A percentile compares a stretch with the other conserved stretches of the same genome.
Conservation (phyloP, 1,284 basidiomycete genomes). For the Inonotus hispidus region DNA sequence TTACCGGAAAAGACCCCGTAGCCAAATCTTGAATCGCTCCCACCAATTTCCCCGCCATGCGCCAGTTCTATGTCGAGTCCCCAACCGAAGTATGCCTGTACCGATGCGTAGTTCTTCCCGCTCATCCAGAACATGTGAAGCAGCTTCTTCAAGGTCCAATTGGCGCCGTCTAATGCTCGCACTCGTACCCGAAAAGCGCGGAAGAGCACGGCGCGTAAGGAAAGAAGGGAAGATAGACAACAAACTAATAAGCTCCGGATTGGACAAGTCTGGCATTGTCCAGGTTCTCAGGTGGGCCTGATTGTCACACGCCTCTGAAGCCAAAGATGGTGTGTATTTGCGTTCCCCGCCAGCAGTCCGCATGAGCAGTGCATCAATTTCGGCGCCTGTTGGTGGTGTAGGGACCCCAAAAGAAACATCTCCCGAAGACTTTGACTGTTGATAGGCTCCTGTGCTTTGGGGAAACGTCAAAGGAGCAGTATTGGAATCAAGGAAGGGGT, state of each 20-base stretch:
- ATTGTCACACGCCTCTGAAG: slow-evolving; percentile 11
- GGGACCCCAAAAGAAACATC: background rate
- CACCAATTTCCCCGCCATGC: slow-evolving; percentile 72
- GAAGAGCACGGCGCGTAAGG: slow-evolving; percentile 53
- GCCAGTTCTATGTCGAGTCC: slow-evolving; percentile 46
- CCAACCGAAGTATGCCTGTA: slow-evolving; percentile 68
- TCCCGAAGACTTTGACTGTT: background rate
- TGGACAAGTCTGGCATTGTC: slow-evolving; percentile 63
- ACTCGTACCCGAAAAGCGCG: slow-evolving; percentile 48
- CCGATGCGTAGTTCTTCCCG: slow-evolving; percentile 56
- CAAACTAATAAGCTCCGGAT: slow-evolving; percentile 58
- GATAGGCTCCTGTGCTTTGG: slow-evolving; percentile 30
- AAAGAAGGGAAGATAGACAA: slow-evolving; percentile 66
- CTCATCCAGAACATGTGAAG: slow-evolving; percentile 47
- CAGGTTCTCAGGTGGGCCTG: slow-evolving; percentile 39
- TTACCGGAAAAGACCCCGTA: slow-evolving; percentile 58
- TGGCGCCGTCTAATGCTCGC: slow-evolving; percentile 28
- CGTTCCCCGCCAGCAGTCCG: slow-evolving; percentile 13
- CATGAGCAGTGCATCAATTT: slow-evolving; percentile 10
- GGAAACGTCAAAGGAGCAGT: slow-evolving; percentile 53
- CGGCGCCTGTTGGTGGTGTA: slow-evolving; percentile 6
- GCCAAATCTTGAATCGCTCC: slow-evolving; percentile 66
- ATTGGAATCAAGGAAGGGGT: slow-evolving; percentile 73
- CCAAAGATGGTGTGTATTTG: slow-evolving; percentile 11
- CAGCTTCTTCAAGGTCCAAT: slow-evolving; percentile 60